Base-by-base conservation (phyloP, 2,329 filamentous ascomycete species). In the Hymenotorrendiella dingleyae region DNA sequence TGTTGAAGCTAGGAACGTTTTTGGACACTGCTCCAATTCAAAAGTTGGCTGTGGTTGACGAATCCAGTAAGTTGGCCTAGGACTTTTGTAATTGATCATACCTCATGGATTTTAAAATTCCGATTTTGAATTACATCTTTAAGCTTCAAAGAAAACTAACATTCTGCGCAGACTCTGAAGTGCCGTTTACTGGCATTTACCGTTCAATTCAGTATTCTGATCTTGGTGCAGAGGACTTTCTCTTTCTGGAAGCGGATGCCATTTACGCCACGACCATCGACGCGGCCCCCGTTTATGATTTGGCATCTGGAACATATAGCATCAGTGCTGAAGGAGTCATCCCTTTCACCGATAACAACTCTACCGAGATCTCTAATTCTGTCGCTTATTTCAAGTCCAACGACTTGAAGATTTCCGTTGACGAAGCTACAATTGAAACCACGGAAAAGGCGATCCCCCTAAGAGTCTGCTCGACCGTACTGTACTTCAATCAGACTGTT, bases 331-430 rank as follows among this genome's bases (percentile, higher is more conserved):
- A 64, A 4, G 82, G 82, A 5, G 67, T 69, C 9, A 67, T 84
- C 32, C 72, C 76, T 7, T 73, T 72, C 42, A 74, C 79, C 22
- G 66, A 69, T 17, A 64, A 65, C 32, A 66, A 70, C 54, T 70
- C 67, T 16, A 78, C 68, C 35, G 64, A 71, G 29, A 68, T 85
- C 26, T 61, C 71, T 8, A 78, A 74, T 36, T 46, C 53, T 9
- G 71, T 69, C 33, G 59, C 83, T 2, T 60, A 70, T 9, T 84
- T 74, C 64, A 64, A 68, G 40, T 79, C 75, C 56, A 84, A 84
- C 64, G 67, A 68, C 12, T 62, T 84, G 36, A 68, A 67, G 39
- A 67, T 81, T 47, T 62, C 69, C 5, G 67, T 86, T 30, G 72
- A 84, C 49, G 78, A 74, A 14, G 63, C 63, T 9, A 59, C 71